These are phyloP conservation scores for Globisporangium apiculatum DNA, from an alignment of 352 stramenopile species.

Conservation along the genomic window DNA sequence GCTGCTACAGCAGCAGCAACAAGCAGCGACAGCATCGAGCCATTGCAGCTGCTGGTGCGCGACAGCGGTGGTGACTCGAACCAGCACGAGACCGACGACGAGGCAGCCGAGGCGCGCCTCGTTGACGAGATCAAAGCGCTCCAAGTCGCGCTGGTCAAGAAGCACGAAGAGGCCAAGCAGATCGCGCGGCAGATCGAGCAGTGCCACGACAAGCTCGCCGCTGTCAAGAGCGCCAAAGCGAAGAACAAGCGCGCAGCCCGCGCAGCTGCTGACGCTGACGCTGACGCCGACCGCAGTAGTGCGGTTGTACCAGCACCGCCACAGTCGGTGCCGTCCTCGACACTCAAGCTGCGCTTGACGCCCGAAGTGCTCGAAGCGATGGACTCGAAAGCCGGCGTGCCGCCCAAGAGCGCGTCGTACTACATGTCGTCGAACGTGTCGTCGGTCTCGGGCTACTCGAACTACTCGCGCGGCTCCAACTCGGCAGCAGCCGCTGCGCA, in stretches of 20 bases:
- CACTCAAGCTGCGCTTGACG: slow-evolving; percentile 40
- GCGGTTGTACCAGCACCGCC: not conserved
- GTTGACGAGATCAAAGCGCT: slow-evolving; percentile 61
- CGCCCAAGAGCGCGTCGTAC: slow-evolving; percentile 31
- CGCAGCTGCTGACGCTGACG: not conserved
- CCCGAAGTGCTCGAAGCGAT: slow-evolving; percentile 53
- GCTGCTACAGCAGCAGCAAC: slow-evolving; percentile 1
- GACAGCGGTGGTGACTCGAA: slow-evolving; percentile 34
- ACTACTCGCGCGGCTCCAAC: slow-evolving; percentile 29
- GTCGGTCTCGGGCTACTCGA: slow-evolving; percentile 57
- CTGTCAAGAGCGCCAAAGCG: slow-evolving; percentile 14
- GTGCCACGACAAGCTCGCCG: slow-evolving; percentile 44
- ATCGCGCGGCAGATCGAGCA: slow-evolving; percentile 48
- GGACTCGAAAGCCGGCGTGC: slow-evolving; percentile 41
- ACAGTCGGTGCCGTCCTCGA: slow-evolving; percentile 12
- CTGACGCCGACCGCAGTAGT: no score
- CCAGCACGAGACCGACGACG: slow-evolving; percentile 27
- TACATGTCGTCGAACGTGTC: slow-evolving; percentile 63
- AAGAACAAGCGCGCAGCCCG: slow-evolving; percentile 3
- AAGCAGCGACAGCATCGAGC: slow-evolving; percentile 11
- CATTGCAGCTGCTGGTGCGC: slow-evolving; percentile 5
- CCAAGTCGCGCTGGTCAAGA: slow-evolving; percentile 54
- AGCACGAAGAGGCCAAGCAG: slow-evolving; percentile 74
- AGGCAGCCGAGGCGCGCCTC: slow-evolving; percentile 51
- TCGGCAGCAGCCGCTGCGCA: slow-evolving; percentile 6